Evolutionary conservation across 768 basidiomycete species (phyloP).

Genomic region (Rhizopogon sp.): DNA sequence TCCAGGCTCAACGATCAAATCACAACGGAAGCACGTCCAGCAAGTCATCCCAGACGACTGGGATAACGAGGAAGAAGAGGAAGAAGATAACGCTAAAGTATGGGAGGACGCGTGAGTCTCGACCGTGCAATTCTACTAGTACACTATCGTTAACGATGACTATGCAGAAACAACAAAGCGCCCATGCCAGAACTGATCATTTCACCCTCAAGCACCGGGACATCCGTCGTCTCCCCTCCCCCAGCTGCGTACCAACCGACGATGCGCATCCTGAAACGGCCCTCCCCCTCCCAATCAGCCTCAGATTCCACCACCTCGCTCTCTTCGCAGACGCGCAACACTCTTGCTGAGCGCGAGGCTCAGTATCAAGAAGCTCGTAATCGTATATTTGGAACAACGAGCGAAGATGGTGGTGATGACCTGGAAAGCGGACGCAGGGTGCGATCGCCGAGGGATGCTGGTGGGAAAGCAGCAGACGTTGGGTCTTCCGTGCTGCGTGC

Average conservation of each 20-base stretch:
- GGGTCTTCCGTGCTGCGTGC: constrained; percentile 20
- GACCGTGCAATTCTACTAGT: background rate
- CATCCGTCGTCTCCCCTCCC: constrained; percentile 43
- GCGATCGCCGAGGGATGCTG: background rate
- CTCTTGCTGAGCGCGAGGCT: constrained; percentile 62
- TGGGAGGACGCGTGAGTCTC: constrained; percentile 69
- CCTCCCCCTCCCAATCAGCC: constrained; percentile 28
- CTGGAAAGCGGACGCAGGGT: background rate
- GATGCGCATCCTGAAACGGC: constrained; percentile 72
- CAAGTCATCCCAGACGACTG: constrained; percentile 44
- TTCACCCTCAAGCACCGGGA: constrained; percentile 30
- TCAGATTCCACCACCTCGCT: constrained; percentile 11
- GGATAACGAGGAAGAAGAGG: constrained; percentile 48
- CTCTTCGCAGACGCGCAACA: constrained; percentile 17
- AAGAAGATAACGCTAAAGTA: constrained; percentile 44
- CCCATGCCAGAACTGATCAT: constrained; percentile 69
- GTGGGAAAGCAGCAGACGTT: background rate
- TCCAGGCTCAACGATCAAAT: background rate
- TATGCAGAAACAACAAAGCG: constrained; percentile 46
- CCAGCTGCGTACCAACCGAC: constrained; percentile 54
- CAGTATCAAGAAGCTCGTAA: constrained; percentile 70
- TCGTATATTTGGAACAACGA: constrained; percentile 55
- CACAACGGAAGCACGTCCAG: background rate
- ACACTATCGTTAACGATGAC: background rate
- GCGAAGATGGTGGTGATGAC: constrained; percentile 4